Evolutionary conservation across 73 alveolate species (phyloP), one percentile per base, ranked within the genome.

Genomic region (Tetrahymena elliotti): DNA sequence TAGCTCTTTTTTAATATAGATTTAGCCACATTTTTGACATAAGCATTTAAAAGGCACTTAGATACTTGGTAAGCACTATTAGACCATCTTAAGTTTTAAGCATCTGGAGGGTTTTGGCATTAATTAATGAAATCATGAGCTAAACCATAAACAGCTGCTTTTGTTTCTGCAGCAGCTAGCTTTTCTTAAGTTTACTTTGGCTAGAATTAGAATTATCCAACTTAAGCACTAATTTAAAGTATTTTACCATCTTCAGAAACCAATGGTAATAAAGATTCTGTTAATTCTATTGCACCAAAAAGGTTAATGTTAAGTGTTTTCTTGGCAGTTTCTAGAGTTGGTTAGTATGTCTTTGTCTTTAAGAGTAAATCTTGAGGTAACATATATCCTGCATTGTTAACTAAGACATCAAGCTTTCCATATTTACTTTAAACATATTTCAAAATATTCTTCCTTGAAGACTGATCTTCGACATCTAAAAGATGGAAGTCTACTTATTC

Each of bases 331-430:
- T 93, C 93, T 36, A 40, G 82, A 34, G 53, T 53, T 54, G 93
- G 34, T 36, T 52, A 82, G 20, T 93, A 93, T 39, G 93, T 96
- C n/a, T 93, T 84, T 27, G 93, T 83, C 16, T 96, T n/a, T 3
- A 16, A 2, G 38, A 68, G 36, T 7, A 68, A 68, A 10, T 68
- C 88, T 27, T 68, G 11, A 8, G 34, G 88, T 6, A 68, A 16
- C 88, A 68, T 27, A 68, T 68, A 68, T 6, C 24, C 98, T 38
- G 98, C 98, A 95, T 96, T 96, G 52, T 96, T 96, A 18, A 96
- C 97, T 33, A 96, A 83, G 4, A 93, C 98, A 93, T 96, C 98
- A 18, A 96, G 36, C 39, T 96, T 35, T 36, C 96, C 93, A 84
- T 95, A 35, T 36, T 84, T 52, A 35, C 13, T 24, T 39, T 34